Conservation (phyloP, 73 alveolate genomes). For the Strombidium stylifer region DNA sequence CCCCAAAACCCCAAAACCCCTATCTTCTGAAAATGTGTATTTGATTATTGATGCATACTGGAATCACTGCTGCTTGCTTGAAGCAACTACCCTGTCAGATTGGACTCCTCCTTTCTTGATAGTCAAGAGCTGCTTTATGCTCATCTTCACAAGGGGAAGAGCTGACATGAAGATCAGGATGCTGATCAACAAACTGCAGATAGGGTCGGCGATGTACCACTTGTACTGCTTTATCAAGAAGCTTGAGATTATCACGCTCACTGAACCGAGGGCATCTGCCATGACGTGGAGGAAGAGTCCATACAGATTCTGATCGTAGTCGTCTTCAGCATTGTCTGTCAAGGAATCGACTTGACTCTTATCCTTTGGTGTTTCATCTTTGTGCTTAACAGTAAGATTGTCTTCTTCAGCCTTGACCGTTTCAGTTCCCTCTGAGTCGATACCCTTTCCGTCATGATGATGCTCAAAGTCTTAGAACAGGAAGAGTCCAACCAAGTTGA, state of each 20-base stretch:
- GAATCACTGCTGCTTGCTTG: no score
- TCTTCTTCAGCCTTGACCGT: no score
- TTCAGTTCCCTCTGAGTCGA: constrained; percentile 22
- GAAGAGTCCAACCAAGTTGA: constrained; percentile 86
- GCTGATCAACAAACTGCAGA: constrained; percentile 86
- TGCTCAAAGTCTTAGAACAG: constrained; percentile 80
- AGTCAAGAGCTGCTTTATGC: no score
- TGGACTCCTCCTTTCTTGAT: no score
- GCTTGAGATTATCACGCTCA: constrained; percentile 88
- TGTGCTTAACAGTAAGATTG: no score
- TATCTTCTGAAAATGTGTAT: no score
- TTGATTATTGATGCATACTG: no score
- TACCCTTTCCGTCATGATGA: neutral
- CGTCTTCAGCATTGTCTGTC: no score
- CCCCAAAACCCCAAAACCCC: no score
- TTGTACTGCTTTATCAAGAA: constrained; percentile 77
- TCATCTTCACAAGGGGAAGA: constrained; percentile 65
- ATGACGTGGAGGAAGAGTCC: constrained; percentile 93
- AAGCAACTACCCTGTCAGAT: no score
- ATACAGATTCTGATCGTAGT: constrained; percentile 67
- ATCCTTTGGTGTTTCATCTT: no score
- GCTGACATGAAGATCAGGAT: constrained; percentile 79
- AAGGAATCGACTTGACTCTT: no score
- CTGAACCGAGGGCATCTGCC: constrained; percentile 97
- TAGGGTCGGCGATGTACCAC: constrained; percentile 90